phyloP scores from a whole-genome alignment of 345 rosid genomes.

The Brassica cretica region DNA sequence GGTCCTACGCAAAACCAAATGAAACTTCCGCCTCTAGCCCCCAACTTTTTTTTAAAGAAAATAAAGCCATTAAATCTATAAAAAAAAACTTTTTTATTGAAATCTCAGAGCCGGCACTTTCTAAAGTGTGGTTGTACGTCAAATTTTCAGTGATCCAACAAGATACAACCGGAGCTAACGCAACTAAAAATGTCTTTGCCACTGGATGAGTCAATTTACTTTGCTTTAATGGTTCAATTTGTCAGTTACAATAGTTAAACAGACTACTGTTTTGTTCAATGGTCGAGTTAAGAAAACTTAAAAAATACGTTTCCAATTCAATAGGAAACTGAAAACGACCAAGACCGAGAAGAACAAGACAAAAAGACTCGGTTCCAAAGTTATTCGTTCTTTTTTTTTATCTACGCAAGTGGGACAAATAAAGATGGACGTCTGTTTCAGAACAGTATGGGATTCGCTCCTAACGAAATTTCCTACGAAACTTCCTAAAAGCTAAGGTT shows the following conservation, averaged over 20 bases:
- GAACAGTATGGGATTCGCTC: constrained; percentile 6
- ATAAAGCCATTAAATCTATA: too few relatives aligned
- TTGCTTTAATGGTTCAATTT: neutral
- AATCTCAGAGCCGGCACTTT: too few relatives aligned
- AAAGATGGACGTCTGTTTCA: constrained; percentile 32
- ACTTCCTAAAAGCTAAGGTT: constrained; percentile 13
- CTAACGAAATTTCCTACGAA: constrained; percentile 33
- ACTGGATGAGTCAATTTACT: neutral
- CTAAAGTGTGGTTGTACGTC: neutral
- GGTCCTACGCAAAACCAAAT: too few relatives aligned
- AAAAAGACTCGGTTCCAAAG: constrained; percentile 5
- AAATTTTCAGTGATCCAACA: constrained; percentile 20
- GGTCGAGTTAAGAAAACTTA: neutral
- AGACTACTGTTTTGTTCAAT: neutral
- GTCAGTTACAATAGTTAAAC: constrained; percentile 14
- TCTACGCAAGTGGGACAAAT: constrained; percentile 31
- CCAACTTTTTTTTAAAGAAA: too few relatives aligned
- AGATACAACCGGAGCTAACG: neutral
- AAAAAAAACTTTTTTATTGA: too few relatives aligned
- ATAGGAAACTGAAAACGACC: neutral
- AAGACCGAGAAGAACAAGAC: constrained; percentile 3
- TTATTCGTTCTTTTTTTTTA: neutral
- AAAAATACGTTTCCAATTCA: neutral
- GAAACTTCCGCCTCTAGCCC: too few relatives aligned
- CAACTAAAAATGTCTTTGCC: neutral